Evolutionary conservation across 2,329 filamentous ascomycete genomes (phyloP).

Genomic region (Alternaria alternata): DNA sequence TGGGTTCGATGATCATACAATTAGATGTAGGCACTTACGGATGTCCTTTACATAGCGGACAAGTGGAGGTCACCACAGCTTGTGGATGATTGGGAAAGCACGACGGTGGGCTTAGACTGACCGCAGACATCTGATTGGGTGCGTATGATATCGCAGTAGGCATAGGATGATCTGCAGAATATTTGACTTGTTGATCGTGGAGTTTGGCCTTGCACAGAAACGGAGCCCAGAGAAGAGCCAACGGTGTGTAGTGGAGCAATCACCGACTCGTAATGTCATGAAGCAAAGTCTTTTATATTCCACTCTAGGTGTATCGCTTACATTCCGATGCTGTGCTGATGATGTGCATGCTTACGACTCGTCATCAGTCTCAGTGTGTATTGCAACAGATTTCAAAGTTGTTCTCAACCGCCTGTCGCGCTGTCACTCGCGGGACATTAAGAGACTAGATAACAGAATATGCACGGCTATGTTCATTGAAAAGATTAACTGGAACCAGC

Average conservation of each 20-base stretch:
- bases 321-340: neutral
- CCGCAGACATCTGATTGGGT: neutral
- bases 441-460: neutral
- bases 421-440: neutral
- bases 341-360: neutral
- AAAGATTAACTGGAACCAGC: neutral
- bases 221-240: neutral
- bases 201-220: neutral
- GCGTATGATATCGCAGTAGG: neutral
- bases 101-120: neutral
- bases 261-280: neutral
- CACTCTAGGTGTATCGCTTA: neutral
- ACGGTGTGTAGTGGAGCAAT: no score
- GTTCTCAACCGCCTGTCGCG: neutral
- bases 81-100: neutral
- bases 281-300: neutral
- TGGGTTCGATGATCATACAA: neutral
- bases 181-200: neutral
- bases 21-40: neutral
- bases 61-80: neutral
- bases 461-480: neutral
- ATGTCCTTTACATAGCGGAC: neutral
- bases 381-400: neutral
- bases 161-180: neutral
- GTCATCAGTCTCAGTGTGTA: neutral